A percentile compares a stretch with the other conserved stretches of the same genome.
Evolutionary conservation across 179 eudicot species (phyloP).

Genomic region (Heliamphora ciliata): DNA sequence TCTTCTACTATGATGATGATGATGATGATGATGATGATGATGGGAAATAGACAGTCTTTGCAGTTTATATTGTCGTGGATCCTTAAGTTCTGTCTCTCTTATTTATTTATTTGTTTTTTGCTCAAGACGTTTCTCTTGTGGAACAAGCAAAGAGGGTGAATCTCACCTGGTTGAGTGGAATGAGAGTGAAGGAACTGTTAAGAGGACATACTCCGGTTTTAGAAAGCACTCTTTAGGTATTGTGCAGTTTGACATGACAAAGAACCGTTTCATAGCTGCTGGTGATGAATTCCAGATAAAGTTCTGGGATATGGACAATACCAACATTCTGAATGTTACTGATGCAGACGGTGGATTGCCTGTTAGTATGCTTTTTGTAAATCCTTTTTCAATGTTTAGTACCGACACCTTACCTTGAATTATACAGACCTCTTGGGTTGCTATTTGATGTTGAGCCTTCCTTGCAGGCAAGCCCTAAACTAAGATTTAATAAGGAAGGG

Average conservation of each 20-base stretch:
- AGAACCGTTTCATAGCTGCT: conserved; percentile 78
- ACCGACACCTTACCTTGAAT: conserved; percentile 6
- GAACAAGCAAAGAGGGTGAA: conserved; percentile 82
- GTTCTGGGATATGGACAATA: conserved; percentile 78
- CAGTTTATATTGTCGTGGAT: not conserved
- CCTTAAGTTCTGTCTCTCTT: not conserved
- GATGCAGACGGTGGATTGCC: conserved; percentile 89
- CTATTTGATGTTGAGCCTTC: not conserved
- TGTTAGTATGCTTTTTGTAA: conserved; percentile 29
- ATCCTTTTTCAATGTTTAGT: not conserved
- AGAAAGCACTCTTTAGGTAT: conserved; percentile 64
- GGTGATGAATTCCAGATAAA: conserved; percentile 80
- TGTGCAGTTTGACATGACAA: conserved; percentile 74
- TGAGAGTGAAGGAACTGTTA: conserved; percentile 78
- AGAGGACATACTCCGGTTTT: conserved; percentile 62
- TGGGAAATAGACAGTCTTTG: not conserved
- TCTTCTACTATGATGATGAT: too few relatives aligned
- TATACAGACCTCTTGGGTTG: not conserved
- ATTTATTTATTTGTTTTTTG: not conserved
- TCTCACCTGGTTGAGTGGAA: conserved; percentile 86
- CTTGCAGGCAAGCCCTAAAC: conserved; percentile 66
- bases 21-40: not conserved
- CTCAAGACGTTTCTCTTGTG: conserved; percentile 74
- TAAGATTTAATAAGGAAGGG: conserved; percentile 75
- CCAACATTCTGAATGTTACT: conserved; percentile 45